Evolutionary conservation across 2,329 filamentous ascomycete species (phyloP), one percentile per base, ranked within the genome.

Genomic region (Aspergillus hortae): DNA sequence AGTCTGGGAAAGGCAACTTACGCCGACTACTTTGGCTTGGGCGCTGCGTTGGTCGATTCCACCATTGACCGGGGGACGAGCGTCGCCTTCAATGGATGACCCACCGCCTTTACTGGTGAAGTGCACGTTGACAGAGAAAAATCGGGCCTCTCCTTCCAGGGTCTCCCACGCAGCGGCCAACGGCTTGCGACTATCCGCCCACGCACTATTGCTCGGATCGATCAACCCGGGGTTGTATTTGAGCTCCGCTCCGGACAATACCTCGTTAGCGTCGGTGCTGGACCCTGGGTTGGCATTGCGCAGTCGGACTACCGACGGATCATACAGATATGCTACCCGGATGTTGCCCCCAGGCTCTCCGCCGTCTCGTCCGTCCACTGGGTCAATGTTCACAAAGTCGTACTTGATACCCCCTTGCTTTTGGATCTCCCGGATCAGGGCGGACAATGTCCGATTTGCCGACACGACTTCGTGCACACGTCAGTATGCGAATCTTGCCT

Each of bases 121-220:
- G 71, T 89, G 86, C 36, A 89, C 83, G 62, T 89, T 89, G 56
- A 90, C 75, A 2, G 87, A 88, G 69, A 87, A 89, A 70, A 89
- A 85, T 55, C 77, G 79, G 54, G 70, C 76, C 53, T 76, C 73
- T 25, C 77, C 77, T 52, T 79, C 77, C 32, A 82, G 70, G 0
- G 82, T 77, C 62, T 81, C 79, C 84, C 86, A 90, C 53, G 80
- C 77, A 4, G 86, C 87, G 0, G 77, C 84, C 0, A 89, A 73
- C 2, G 87, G 86, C 72, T 89, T 89, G 52, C 87, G 81, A 62
- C 79, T 85, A 44, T 72, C 72, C 3, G 70, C 71, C 81, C 83
- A 90, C 1, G 83, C 85, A 4, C 63, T 58, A 64, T 85, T 85
- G 19, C 65, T 56, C 0, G 86, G 85, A 47, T 86, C 85, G 61